Evolutionary conservation across 805 yeast genomes (phyloP), one percentile per base, ranked within the genome.

Genomic region (Yarrowia keelungensis): DNA sequence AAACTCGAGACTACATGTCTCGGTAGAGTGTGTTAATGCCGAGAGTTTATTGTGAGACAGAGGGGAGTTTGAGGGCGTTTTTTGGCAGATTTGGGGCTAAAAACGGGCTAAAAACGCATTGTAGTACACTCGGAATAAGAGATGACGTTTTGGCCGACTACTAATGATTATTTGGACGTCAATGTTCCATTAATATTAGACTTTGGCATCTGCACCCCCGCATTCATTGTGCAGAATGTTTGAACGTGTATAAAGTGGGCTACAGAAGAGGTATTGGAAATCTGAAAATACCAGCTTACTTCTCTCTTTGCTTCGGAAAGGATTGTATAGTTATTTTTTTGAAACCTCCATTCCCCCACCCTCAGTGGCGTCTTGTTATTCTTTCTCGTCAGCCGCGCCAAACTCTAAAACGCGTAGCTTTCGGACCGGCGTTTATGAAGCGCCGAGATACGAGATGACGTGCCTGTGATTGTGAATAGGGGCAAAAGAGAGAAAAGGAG

Each of bases 391-490:
- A 53, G 59, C 59, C 59, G 59, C 15, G 58, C 45, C 35, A 15
- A 53, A 53, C 36, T 15, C 14, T 53, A 53, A 39, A 39, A 39
- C 43, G 26, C 45, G 45, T 35, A 53, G 45, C 36, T 53, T 15
- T 39, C 59, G 59, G 59, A 19, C 5, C 59, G 59, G 59, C 45
- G 9, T 8, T 53, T 14, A 14, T 5, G 12, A 16, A 53, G 22
- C 35, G 35, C 59, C 59, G 59, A 19, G 16, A 22, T 53, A 22
- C 59, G 59, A 53, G 45, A 22, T 53, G 51, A 16, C 47, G 47
- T 45, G 47, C 47, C 47, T 45, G 47, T 45, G 47, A 45, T 45
- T 45, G 47, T 26, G 32, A 26, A 26, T 26, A 26, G 32, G 32
- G 32, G 32, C 32, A 5, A 26, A 26, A 26, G 32, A 26, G 32